A percentile compares a stretch with the other conserved stretches of the same genome.
Conservation (phyloP, 441 rosid species). For the Codiaeum variegatum region DNA sequence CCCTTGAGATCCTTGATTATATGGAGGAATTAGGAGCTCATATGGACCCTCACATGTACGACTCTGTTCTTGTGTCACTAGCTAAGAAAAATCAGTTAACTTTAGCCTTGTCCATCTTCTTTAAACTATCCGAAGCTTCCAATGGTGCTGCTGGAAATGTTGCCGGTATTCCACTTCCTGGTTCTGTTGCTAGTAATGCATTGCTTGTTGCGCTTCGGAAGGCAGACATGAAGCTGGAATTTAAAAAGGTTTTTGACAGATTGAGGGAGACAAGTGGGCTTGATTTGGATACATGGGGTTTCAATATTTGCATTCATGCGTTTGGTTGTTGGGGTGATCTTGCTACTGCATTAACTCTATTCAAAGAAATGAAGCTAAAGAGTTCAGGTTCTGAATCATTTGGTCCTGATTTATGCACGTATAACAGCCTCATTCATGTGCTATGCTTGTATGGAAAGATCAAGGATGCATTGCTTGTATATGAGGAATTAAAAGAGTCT, state of each 20-base stretch:
- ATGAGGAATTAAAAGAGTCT: conserved; percentile 70
- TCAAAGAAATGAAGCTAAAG: conserved; percentile 67
- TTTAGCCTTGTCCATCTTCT: conserved; percentile 60
- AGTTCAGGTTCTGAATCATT: conserved; percentile 31
- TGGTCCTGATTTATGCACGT: conserved; percentile 83
- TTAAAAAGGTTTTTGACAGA: conserved; percentile 42
- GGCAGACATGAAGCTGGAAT: conserved; percentile 54
- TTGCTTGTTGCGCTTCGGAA: conserved; percentile 64
- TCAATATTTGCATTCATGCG: conserved; percentile 74
- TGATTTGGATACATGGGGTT: conserved; percentile 60
- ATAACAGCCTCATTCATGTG: conserved; percentile 70
- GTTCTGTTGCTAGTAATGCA: conserved; percentile 54
- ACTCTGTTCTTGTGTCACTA: conserved; percentile 60
- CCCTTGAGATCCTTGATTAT: conserved; percentile 61
- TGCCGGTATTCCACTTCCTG: conserved; percentile 37
- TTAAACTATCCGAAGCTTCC: conserved; percentile 53
- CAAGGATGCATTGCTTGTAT: conserved; percentile 63
- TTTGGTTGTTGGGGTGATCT: conserved; percentile 86
- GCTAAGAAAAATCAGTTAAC: conserved; percentile 52
- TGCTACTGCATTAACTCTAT: conserved; percentile 53
- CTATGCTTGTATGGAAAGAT: conserved; percentile 67
- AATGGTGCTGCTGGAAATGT: conserved; percentile 8
- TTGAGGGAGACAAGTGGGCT: conserved; percentile 42
- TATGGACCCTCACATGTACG: conserved; percentile 46
- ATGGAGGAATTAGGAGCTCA: conserved; percentile 60